A percentile compares a stretch with the other conserved stretches of the same genome.
These are phyloP conservation scores for Phytophthora constricta DNA, from an alignment of 352 stramenopile genomes.

Conservation along the genomic window DNA sequence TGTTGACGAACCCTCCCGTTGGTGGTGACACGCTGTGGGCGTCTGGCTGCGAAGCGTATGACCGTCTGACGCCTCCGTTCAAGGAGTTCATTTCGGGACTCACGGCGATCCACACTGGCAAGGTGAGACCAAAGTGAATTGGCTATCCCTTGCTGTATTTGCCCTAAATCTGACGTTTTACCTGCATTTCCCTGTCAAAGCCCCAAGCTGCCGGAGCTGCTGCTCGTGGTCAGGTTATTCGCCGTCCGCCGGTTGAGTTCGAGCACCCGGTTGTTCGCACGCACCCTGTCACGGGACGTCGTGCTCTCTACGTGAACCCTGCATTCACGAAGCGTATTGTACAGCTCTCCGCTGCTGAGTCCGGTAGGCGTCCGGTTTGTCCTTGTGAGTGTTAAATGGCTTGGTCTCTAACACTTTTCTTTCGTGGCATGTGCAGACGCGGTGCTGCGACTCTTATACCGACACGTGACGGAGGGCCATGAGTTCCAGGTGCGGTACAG, in stretches of 20 bases:
- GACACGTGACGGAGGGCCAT: background rate
- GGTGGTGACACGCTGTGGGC: conserved; percentile 47
- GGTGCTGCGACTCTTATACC: background rate
- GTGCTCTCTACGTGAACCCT: conserved; percentile 40
- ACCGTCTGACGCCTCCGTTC: conserved; percentile 39
- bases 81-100: conserved; percentile 38
- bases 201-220: conserved; percentile 28
- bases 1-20: conserved; percentile 30
- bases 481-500: conserved; percentile 2
- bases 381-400: background rate
- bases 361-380: conserved; percentile 11
- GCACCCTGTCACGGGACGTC: background rate
- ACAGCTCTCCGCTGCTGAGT: conserved; percentile 38
- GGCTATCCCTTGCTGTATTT: too few species aligned
- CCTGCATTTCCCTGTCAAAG: too few species aligned
- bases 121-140: background rate
- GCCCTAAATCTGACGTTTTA: background rate
- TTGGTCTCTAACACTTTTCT: background rate
- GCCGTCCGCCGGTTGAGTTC: conserved; percentile 14
- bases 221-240: background rate
- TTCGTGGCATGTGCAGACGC: background rate
- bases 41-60: conserved; percentile 44
- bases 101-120: conserved; percentile 47
- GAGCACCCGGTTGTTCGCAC: conserved; percentile 24
- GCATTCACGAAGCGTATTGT: conserved; percentile 41